Evolutionary conservation across 2,329 filamentous ascomycete genomes (phyloP), one percentile per base, ranked within the genome.

Genomic region (Hortaea werneckii): DNA sequence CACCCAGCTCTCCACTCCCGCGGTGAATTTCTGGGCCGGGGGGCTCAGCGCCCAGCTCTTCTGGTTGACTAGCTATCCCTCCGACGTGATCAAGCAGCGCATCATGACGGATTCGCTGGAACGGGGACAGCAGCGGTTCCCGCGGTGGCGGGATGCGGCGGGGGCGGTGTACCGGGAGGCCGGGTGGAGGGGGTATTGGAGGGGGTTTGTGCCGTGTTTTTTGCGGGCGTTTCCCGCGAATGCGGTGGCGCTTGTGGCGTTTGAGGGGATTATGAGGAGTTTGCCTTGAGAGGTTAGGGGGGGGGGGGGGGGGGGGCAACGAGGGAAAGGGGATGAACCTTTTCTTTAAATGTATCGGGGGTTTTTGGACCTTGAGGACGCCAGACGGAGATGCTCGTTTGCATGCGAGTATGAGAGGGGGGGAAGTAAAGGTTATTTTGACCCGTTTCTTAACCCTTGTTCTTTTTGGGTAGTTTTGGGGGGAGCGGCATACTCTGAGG

Each of bases 11-110:
- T 84, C 84, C 44, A 79, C 80, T 0, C 87, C 92, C 0, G 82
- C 82, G 1, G 75, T 96, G 60, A 96, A 96, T 64, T 98, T 98
- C 71, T 96, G 90, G 90, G 90, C 92, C 0, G 92, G 92, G 3
- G 92, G 92, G 0, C 69, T 96, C 43, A 89, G 84, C 40, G 92
- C 92, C 0, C 92, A 98, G 71, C 70, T 95, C 11, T 98, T 95
- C 63, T 98, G 92, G 92, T 65, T 95, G 38, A 87, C 85, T 12
- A 86, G 84, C 53, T 96, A 96, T 63, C 90, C 92, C 1, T 85
- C 80, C 41, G 90, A 96, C 63, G 86, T 95, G 20, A 46, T 54
- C 34, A 96, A 96, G 75, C 90, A 96, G 72, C 77, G 88, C 29
- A 84, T 98, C 62, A 96, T 98, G 92, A 95, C 90, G 10, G 92